phyloP scores from a whole-genome alignment of 257 asterid genomes.

The Solanum sejunctum region DNA sequence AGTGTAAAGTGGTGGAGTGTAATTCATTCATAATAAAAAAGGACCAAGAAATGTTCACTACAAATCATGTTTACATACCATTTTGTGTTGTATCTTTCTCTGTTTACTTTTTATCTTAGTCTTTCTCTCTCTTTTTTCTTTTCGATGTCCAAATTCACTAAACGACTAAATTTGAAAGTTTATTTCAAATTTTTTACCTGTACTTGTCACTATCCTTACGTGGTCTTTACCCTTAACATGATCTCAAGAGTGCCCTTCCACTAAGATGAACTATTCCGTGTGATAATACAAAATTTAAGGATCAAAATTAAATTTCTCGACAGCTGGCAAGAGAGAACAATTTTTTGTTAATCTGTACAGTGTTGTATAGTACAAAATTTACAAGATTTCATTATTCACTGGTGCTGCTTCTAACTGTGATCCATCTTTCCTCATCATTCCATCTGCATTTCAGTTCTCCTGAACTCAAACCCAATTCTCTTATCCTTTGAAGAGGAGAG shows the following conservation, averaged over 20 bases:
- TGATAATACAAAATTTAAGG: not conserved
- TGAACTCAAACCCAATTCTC: conserved; percentile 7
- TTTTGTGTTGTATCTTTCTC: not conserved
- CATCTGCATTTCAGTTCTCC: conserved; percentile 19
- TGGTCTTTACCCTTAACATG: not conserved
- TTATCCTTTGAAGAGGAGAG: conserved; percentile 13
- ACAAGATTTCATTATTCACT: not conserved
- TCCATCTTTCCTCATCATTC: conserved; percentile 30
- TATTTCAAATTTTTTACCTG: not conserved
- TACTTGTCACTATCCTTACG: not conserved
- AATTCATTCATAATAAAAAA: not conserved
- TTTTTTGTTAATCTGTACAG: not conserved
- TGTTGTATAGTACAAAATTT: not conserved
- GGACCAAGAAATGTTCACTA: not conserved
- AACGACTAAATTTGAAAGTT: not conserved
- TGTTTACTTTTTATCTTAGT: not conserved
- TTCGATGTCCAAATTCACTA: not conserved
- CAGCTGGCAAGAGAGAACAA: not conserved
- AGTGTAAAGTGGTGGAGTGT: not conserved
- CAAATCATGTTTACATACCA: not conserved
- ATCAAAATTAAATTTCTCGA: not conserved
- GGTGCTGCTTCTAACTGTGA: conserved; percentile 22
- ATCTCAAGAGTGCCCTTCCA: not conserved
- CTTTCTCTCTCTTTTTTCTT: not conserved
- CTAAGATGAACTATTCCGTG: not conserved